Percentiles rank a stretch among this genome's conserved stretches.
These are phyloP conservation scores for Neofusicoccum laricinum DNA, from an alignment of 2,329 filamentous ascomycete species.

Conservation along the genomic window DNA sequence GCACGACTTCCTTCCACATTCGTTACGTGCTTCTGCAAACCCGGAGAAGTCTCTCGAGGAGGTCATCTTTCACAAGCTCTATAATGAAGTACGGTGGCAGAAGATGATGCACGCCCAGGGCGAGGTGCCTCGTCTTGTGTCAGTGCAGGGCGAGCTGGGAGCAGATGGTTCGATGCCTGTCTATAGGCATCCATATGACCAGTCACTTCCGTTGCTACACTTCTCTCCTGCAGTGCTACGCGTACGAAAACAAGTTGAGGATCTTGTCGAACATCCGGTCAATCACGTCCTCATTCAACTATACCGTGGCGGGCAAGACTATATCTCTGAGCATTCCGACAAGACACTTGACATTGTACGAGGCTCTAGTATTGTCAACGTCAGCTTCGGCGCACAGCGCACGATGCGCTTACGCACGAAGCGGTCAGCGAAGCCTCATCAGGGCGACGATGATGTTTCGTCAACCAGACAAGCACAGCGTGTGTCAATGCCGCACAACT, in stretches of 20 bases:
- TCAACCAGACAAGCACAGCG: conserved; percentile 59
- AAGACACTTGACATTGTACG: conserved; percentile 89
- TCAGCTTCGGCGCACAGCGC: conserved; percentile 87
- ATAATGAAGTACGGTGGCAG: conserved; percentile 78
- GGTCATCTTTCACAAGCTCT: conserved; percentile 66
- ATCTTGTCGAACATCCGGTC: conserved; percentile 70
- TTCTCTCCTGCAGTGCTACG: conserved; percentile 72
- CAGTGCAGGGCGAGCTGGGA: conserved; percentile 74
- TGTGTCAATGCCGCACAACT: conserved; percentile 80
- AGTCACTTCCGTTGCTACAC: conserved; percentile 71
- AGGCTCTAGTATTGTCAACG: conserved; percentile 82
- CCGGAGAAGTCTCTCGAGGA: conserved; percentile 45
- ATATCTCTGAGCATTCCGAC: conserved; percentile 95
- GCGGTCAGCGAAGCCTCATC: conserved; percentile 40
- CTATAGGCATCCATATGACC: conserved; percentile 93
- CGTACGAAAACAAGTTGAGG: conserved; percentile 68
- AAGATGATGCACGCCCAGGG: conserved; percentile 91
- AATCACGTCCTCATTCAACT: conserved; percentile 94
- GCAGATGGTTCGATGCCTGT: conserved; percentile 74
- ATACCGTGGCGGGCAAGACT: conserved; percentile 84
- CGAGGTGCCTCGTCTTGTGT: conserved; percentile 85
- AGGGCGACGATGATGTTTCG: conserved; percentile 24
- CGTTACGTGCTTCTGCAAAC: conserved; percentile 26
- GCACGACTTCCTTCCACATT: conserved; percentile 61
- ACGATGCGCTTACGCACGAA: conserved; percentile 89